Conservation (phyloP, 2,329 filamentous ascomycete genomes). For the Aaosphaeria arxii region DNA sequence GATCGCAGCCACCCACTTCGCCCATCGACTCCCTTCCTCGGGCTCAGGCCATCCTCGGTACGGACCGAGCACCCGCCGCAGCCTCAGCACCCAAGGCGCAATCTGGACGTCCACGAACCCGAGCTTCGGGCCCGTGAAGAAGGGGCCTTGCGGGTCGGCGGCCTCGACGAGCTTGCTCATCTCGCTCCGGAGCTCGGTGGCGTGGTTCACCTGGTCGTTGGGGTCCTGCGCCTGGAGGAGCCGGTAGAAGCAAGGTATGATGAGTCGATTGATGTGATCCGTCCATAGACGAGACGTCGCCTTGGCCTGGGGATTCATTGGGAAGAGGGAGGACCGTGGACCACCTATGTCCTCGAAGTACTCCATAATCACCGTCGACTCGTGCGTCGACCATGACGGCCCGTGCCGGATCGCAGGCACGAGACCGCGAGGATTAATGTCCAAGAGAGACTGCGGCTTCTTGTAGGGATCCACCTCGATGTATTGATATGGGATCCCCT, state of each 20-base stretch:
- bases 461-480: conserved; percentile 80
- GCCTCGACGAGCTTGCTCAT: conserved; percentile 62
- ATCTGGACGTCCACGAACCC: conserved; percentile 72
- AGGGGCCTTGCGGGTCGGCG: conserved; percentile 61
- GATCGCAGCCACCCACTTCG: conserved; percentile 67
- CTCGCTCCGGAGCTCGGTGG: conserved; percentile 61
- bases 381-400: conserved; percentile 73
- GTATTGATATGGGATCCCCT: conserved; percentile 78
- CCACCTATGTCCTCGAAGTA: conserved; percentile 78
- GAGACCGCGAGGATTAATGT: conserved; percentile 71
- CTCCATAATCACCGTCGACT: conserved; percentile 80
- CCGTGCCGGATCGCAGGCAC: conserved; percentile 76
- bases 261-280: conserved; percentile 74
- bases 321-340: conserved; percentile 55
- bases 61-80: conserved; percentile 63
- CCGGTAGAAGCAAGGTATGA: conserved; percentile 74
- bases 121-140: conserved; percentile 60
- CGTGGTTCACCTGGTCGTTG: conserved; percentile 56
- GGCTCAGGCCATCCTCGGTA: conserved; percentile 66
- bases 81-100: conserved; percentile 69
- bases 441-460: conserved; percentile 67
- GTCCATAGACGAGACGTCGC: conserved; percentile 78
- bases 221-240: conserved; percentile 65
- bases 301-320: conserved; percentile 62
- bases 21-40: conserved; percentile 63